These are phyloP conservation scores for Boletus pseudo-olivaceus DNA, from an alignment of 768 basidiomycete genomes.

Conservation along the genomic window DNA sequence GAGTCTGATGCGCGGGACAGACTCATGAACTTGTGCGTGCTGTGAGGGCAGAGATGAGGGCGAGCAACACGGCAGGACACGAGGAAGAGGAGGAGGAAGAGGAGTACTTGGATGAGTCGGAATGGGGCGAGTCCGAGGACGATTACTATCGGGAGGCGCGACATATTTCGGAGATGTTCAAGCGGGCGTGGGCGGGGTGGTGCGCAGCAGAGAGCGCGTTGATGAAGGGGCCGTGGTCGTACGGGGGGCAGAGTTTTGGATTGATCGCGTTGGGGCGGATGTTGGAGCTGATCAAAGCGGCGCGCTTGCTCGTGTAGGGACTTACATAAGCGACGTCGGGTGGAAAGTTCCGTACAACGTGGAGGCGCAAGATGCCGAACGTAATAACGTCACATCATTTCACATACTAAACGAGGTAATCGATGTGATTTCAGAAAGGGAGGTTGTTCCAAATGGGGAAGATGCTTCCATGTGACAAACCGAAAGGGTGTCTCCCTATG, in stretches of 20 bases:
- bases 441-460: conserved; percentile 10
- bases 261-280: conserved; percentile 42
- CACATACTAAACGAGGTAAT: conserved; percentile 9
- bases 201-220: conserved; percentile 33
- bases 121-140: conserved; percentile 28
- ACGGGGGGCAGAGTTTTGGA: conserved; percentile 45
- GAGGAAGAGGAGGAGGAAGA: conserved; percentile 30
- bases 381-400: not conserved
- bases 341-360: conserved; percentile 18
- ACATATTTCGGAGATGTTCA: conserved; percentile 30
- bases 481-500: conserved; percentile 15
- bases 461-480: conserved; percentile 23
- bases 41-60: conserved; percentile 33
- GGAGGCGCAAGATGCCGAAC: conserved; percentile 21
- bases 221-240: conserved; percentile 23
- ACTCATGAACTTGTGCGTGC: conserved; percentile 38
- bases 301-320: conserved; percentile 4
- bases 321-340: not conserved
- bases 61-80: conserved; percentile 4
- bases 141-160: conserved; percentile 28
- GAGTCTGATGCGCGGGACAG: conserved; percentile 22
- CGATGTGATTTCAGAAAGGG: conserved; percentile 32
- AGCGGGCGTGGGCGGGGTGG: conserved; percentile 46
- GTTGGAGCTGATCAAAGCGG: conserved; percentile 38
- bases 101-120: conserved; percentile 22